Evolutionary conservation across 225 moss, liverwort and hornwort species (phyloP).

Genomic region (Straminergon stramineum): DNA sequence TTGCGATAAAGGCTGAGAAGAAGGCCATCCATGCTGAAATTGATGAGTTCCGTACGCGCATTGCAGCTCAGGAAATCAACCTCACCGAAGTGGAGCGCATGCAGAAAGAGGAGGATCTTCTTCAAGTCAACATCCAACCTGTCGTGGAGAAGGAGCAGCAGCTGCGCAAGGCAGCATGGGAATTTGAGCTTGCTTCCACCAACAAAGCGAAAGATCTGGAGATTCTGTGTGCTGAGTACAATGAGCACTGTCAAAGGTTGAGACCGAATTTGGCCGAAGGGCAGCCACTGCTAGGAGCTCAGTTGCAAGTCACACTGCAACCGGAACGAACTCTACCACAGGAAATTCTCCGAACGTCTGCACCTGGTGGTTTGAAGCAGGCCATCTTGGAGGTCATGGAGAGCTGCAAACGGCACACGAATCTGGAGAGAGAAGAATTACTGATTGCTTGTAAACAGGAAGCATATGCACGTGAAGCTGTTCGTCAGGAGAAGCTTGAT

Average conservation of each 20-base stretch:
- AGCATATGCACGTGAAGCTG: slow-evolving; percentile 39
- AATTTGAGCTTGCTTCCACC: slow-evolving; percentile 57
- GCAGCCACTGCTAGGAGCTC: slow-evolving; percentile 18
- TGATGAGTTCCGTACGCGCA: slow-evolving; percentile 51
- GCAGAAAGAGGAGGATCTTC: slow-evolving; percentile 72
- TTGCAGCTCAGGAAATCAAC: slow-evolving; percentile 69
- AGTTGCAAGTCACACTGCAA: slow-evolving; percentile 57
- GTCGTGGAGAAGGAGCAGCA: slow-evolving; percentile 53
- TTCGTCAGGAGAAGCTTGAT: slow-evolving; percentile 54
- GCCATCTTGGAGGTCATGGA: slow-evolving; percentile 57
- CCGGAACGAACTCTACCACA: slow-evolving; percentile 42
- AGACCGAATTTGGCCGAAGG: slow-evolving; percentile 47
- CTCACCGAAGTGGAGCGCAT: slow-evolving; percentile 68
- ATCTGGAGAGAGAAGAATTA: slow-evolving; percentile 50
- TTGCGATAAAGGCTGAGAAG: slow-evolving; percentile 60
- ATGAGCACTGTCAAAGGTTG: slow-evolving; percentile 52
- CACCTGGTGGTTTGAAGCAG: slow-evolving; percentile 54
- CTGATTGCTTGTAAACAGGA: slow-evolving; percentile 37
- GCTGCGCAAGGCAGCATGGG: slow-evolving; percentile 72
- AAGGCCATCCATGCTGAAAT: slow-evolving; percentile 38
- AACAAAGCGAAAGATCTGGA: slow-evolving; percentile 71
- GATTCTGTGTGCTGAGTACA: slow-evolving; percentile 37
- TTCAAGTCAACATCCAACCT: slow-evolving; percentile 55
- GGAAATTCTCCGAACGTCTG: slow-evolving; percentile 56
- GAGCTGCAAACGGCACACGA: slow-evolving; percentile 42